phyloP scores from a whole-genome alignment of 2,329 filamentous ascomycete genomes.

The Dactylonectria estremocensis region DNA sequence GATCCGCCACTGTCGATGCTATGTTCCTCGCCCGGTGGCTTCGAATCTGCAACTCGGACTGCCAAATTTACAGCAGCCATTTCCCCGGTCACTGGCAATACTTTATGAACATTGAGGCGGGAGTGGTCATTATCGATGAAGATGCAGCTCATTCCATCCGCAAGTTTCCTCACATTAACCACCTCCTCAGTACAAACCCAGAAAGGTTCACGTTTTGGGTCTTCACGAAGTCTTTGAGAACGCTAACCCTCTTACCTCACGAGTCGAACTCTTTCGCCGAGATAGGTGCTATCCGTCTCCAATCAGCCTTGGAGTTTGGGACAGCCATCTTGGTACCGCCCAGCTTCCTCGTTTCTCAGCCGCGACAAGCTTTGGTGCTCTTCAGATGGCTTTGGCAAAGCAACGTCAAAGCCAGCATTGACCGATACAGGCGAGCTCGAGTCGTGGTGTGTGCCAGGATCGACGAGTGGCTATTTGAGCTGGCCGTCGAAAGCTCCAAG shows the following conservation, averaged over 20 bases:
- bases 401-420: constrained; percentile 32
- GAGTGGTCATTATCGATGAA: constrained; percentile 64
- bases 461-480: constrained; percentile 49
- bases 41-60: constrained; percentile 55
- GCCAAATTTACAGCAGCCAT: constrained; percentile 60
- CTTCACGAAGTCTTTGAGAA: constrained; percentile 54
- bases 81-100: constrained; percentile 63
- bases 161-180: constrained; percentile 56
- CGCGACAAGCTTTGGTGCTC: constrained; percentile 52
- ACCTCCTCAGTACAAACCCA: constrained; percentile 51
- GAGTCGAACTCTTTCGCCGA: constrained; percentile 10
- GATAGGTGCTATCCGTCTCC: constrained; percentile 47
- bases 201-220: constrained; percentile 57
- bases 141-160: constrained; percentile 55
- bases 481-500: constrained; percentile 43
- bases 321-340: constrained; percentile 58
- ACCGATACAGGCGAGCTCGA: constrained; percentile 36
- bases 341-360: constrained; percentile 59
- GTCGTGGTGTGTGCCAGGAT: constrained; percentile 52
- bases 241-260: constrained; percentile 34
- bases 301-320: constrained; percentile 52
- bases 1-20: constrained; percentile 51
- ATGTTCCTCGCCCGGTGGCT: constrained; percentile 64
- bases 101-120: constrained; percentile 54
- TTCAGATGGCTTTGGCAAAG: constrained; percentile 55